These are phyloP conservation scores for Didymella pinodella DNA, from an alignment of 2,329 filamentous ascomycete genomes.

Conservation along the genomic window DNA sequence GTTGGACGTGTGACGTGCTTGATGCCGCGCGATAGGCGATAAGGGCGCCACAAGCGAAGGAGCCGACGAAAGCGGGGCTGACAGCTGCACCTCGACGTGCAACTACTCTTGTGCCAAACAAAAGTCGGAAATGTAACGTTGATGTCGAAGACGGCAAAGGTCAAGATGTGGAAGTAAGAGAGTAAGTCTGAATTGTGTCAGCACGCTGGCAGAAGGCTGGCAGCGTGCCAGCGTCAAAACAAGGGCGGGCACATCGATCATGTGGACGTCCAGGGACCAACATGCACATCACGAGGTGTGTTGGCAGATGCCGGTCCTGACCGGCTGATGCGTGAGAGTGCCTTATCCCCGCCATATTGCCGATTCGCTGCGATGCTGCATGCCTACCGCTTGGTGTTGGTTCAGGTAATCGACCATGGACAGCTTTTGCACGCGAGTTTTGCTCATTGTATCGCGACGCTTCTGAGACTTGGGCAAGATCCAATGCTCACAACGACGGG, in stretches of 20 bases:
- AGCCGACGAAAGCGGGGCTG: conserved; percentile 22
- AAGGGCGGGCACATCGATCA: conserved; percentile 24
- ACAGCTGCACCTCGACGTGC: conserved; percentile 8
- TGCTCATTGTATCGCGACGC: neutral
- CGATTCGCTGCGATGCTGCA: conserved; percentile 4
- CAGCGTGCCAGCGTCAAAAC: conserved; percentile 15
- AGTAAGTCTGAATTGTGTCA: neutral
- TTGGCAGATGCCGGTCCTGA: conserved; percentile 28
- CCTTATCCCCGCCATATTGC: conserved; percentile 4
- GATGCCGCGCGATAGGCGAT: conserved; percentile 32
- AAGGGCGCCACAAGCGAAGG: conserved; percentile 36
- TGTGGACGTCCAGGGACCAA: conserved; percentile 23
- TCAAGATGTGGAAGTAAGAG: too few species aligned
- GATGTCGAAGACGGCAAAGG: neutral
- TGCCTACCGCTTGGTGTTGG: neutral
- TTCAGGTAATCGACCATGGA: neutral
- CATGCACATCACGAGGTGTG: conserved; percentile 34
- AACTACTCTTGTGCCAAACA: neutral
- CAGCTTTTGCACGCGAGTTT: neutral
- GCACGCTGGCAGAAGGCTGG: neutral
- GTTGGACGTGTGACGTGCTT: conserved; percentile 35
- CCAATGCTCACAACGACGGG: too few species aligned
- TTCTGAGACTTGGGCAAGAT: neutral
- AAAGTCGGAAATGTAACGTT: neutral
- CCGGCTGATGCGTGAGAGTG: conserved; percentile 6